phyloP scores from a whole-genome alignment of 2,329 filamentous ascomycete genomes.

The Aspergillus puulaauensis region DNA sequence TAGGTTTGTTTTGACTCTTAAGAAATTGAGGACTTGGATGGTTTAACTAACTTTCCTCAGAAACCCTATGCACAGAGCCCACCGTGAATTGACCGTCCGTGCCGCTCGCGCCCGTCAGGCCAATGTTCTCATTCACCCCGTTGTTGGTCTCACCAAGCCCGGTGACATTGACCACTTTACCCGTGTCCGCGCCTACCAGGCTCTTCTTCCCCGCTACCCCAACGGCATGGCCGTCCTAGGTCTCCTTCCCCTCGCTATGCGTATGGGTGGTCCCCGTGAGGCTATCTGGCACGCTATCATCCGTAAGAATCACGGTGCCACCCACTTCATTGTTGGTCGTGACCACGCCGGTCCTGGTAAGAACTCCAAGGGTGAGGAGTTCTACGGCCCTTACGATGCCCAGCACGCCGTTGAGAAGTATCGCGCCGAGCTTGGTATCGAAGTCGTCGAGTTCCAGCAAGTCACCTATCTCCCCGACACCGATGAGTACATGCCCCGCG shows the following conservation, averaged over 20 bases:
- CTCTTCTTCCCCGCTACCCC: constrained; percentile 91
- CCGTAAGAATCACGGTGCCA: constrained; percentile 98
- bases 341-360: constrained; percentile 97
- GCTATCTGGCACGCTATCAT: constrained; percentile 99
- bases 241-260: constrained; percentile 94
- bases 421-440: constrained; percentile 92
- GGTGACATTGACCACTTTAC: constrained; percentile 99
- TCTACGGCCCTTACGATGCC: constrained; percentile 97
- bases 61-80: constrained; percentile 99
- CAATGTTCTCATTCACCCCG: constrained; percentile 98
- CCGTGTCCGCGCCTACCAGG: constrained; percentile 97
- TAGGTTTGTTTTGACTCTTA: constrained; percentile 32
- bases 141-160: constrained; percentile 97
- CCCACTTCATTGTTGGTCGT: constrained; percentile 98
- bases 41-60: constrained; percentile 37
- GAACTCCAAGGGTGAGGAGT: constrained; percentile 95
- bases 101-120: constrained; percentile 93
- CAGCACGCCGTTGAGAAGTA: constrained; percentile 97
- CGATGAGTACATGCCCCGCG: constrained; percentile 92
- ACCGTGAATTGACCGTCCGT: constrained; percentile 95
- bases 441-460: constrained; percentile 99
- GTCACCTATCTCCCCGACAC: constrained; percentile 98
- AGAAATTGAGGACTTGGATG: background rate
- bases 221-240: constrained; percentile 98
- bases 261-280: constrained; percentile 97